Evolutionary conservation across 2,329 filamentous ascomycete genomes (phyloP), one percentile per base, ranked within the genome.

Genomic region (Talaromyces sp.): DNA sequence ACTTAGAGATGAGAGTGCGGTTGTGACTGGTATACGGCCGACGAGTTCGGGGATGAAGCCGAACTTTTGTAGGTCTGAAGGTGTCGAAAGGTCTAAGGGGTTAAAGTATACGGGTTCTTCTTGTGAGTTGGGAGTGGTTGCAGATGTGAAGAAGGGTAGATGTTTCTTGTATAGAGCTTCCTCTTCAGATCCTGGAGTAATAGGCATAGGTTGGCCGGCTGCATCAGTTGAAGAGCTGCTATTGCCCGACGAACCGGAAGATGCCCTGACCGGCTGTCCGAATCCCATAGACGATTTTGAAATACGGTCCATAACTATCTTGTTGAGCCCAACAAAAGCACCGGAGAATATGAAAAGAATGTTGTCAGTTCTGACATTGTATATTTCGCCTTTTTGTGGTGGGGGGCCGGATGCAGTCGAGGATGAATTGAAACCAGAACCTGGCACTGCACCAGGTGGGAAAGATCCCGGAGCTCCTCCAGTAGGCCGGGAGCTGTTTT

Each of bases 301-400:
- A 52, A 98, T 89, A n/a, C 95, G 89, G 66, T 93, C 90, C 66
- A 96, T 83, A 58, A 99, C 87, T 39, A 90, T 86, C 75, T 96
- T 97, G 73, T 97, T 92, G 1, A 98, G 83, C 2, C 93, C 94
- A 41, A 96, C 91, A 74, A 99, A 99, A 19, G 95, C 95, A 19
- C 95, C 95, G 13, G 93, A 96, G 76, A 95, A 97, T 49, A 99
- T 93, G 79, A 99, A 99, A 33, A 99, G 85, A 66, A 99, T 98
- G 71, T 98, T 97, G 69, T 93, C 93, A 0, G 95, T 99, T 71
- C 95, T 90, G 65, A 97, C 89, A 64, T 91, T 88, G 77, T 85
- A 89, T 4, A 86, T 80, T 67, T 89, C 87, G 22, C 82, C 82
- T 74, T 87, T 89, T 58, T 76, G 73, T 3, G 77, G 71, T 19